These are phyloP conservation scores for Thalassiosira oceanica DNA, from an alignment of 352 stramenopile species.

Conservation along the genomic window DNA sequence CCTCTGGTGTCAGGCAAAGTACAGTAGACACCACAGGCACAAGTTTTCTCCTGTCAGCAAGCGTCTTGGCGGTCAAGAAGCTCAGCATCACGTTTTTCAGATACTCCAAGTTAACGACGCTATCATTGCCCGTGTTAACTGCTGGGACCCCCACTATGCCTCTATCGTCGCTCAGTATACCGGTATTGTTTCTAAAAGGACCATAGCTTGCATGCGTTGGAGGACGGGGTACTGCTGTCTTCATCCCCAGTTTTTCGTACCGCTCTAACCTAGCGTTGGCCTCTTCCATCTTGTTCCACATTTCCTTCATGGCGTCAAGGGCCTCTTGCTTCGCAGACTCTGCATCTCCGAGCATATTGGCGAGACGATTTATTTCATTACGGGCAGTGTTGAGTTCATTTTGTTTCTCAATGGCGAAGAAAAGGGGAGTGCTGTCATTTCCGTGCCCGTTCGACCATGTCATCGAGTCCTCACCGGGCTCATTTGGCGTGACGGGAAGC, in stretches of 20 bases:
- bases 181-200: slow-evolving; percentile 15
- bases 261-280: slow-evolving; percentile 56
- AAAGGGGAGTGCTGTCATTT: slow-evolving; percentile 69
- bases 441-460: not conserved
- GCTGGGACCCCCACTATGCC: too few relatives aligned
- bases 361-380: slow-evolving; percentile 76
- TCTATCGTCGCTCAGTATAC: slow-evolving; percentile 13
- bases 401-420: slow-evolving; percentile 82
- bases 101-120: slow-evolving; percentile 74
- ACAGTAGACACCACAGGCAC: slow-evolving; percentile 75
- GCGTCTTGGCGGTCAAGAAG: slow-evolving; percentile 69
- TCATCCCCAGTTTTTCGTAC: slow-evolving; percentile 57
- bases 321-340: slow-evolving; percentile 71
- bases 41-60: slow-evolving; percentile 64
- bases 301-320: slow-evolving; percentile 65
- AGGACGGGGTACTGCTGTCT: slow-evolving; percentile 14
- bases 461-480: not conserved
- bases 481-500: not conserved
- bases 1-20: slow-evolving; percentile 71
- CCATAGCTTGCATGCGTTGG: slow-evolving; percentile 25
- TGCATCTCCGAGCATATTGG: slow-evolving; percentile 67
- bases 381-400: slow-evolving; percentile 76
- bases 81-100: slow-evolving; percentile 81
- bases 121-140: slow-evolving; percentile 27
- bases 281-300: slow-evolving; percentile 64